phyloP scores from a whole-genome alignment of 306 rosid species.

The Spatholobus suberectus region DNA sequence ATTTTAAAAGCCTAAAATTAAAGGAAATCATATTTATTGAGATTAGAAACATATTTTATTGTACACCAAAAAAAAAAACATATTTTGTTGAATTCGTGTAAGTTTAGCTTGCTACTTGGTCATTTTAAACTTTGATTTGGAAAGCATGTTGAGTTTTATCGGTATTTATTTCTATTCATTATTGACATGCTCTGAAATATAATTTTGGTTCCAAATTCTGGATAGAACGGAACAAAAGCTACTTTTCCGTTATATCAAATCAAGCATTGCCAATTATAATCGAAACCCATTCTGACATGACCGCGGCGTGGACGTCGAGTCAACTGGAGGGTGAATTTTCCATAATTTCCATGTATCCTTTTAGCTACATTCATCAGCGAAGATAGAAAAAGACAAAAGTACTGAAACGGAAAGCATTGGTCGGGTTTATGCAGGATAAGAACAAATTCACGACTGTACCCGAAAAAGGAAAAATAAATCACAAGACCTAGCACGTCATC shows the following conservation, averaged over 20 bases:
- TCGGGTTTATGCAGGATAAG: slow-evolving; percentile 38
- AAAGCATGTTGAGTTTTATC: too few species aligned
- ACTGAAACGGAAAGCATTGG: slow-evolving; percentile 55
- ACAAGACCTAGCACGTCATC: slow-evolving; percentile 40
- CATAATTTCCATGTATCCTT: neutral
- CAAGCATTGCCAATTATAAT: neutral
- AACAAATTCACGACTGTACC: slow-evolving; percentile 47
- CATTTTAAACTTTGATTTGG: too few species aligned
- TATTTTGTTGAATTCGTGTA: too few species aligned
- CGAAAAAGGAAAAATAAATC: neutral
- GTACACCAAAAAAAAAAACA: too few species aligned
- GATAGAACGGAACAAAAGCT: neutral
- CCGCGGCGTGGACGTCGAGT: slow-evolving; percentile 9
- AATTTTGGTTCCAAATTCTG: neutral
- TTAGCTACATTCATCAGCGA: slow-evolving; percentile 15
- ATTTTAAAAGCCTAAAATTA: too few species aligned
- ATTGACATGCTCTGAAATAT: too few species aligned
- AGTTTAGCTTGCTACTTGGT: too few species aligned
- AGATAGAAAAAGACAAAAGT: slow-evolving; percentile 45
- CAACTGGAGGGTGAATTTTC: slow-evolving; percentile 34
- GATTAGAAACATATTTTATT: too few species aligned
- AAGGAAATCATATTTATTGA: too few species aligned
- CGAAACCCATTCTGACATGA: slow-evolving; percentile 18
- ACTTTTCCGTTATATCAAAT: neutral
- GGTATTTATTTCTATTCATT: too few species aligned